phyloP scores from a whole-genome alignment of 371 early-diverging fungal genomes.

The Mucor velutinosus region DNA sequence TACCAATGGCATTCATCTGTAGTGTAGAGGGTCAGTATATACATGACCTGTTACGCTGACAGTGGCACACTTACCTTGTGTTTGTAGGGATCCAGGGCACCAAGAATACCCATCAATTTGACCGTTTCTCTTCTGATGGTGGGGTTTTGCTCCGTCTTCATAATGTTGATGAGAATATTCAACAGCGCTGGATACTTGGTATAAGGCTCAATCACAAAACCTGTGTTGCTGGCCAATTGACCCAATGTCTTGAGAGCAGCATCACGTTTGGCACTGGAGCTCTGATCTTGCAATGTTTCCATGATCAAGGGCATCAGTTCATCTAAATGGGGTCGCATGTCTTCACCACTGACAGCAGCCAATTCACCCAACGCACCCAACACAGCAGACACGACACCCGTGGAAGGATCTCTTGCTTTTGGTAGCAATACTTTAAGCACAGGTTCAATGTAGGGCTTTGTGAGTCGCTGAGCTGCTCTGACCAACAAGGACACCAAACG shows the following conservation, averaged over 20 bases:
- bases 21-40: not conserved
- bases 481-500: constrained; percentile 78
- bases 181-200: constrained; percentile 87
- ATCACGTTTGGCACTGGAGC: constrained; percentile 81
- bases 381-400: constrained; percentile 83
- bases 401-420: constrained; percentile 79
- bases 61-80: constrained; percentile 67
- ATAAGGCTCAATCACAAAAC: constrained; percentile 92
- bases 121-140: constrained; percentile 84
- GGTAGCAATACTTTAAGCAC: constrained; percentile 85
- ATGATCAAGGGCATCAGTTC: constrained; percentile 86
- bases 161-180: constrained; percentile 75
- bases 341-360: constrained; percentile 85
- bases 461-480: constrained; percentile 76
- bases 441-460: constrained; percentile 92
- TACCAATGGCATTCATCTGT: constrained; percentile 58
- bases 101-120: constrained; percentile 91
- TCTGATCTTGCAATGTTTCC: constrained; percentile 91
- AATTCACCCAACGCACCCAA: constrained; percentile 90
- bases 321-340: constrained; percentile 80
- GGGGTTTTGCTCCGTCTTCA: constrained; percentile 80
- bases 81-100: constrained; percentile 94
- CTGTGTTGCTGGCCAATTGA: constrained; percentile 83
- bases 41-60: not conserved
- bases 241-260: constrained; percentile 89